Evolutionary conservation across 202 grass and related monocot species (phyloP), one percentile per base, ranked within the genome.

Genomic region (Digitaria exilis): DNA sequence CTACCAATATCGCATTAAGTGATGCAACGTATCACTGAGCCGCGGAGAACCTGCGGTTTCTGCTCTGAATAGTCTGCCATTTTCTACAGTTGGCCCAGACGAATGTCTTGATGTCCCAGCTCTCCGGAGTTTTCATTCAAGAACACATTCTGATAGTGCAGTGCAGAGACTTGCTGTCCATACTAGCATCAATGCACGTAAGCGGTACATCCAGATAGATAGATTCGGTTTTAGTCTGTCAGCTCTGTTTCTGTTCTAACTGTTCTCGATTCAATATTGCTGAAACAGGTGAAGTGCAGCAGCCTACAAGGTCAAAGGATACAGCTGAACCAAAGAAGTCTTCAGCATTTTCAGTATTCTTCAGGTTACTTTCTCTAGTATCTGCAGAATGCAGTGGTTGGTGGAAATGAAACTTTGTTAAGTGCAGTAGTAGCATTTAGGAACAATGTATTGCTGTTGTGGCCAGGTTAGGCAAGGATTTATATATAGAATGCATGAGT

Each of bases 81-180:
- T 42, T 32, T 57, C 26, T 78, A 50, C 69, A 96, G 93, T 82
- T 91, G 29, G 83, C 85, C 50, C 46, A 67, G 34, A 83, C 85
- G 42, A 89, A 85, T 64, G 54, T 80, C 34, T 55, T 96, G 80
- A 68, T 85, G 45, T 88, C 77, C 39, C 83, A 91, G 55, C 90
- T 93, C 32, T 66, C 90, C 65, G 74, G 49, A 78, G 79, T 93
- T 78, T 65, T 71, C 26, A 70, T n/a, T 35, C 72, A 65, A 80
- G 88, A 92, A 79, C 84, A 64, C 28, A 29, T 81, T 79, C 76
- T 96, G 32, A 85, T 93, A 75, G 37, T 60, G 30, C 88, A 91
- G 39, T 91, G 79, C 76, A 91, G 90, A 78, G 90, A 96, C 43
- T 72, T 96, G 73, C n/a, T 91, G 81, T 91, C 86, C 32, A 75